phyloP scores from a whole-genome alignment of 1,139 yeast genomes.

The Yamadazyma aaseri region DNA sequence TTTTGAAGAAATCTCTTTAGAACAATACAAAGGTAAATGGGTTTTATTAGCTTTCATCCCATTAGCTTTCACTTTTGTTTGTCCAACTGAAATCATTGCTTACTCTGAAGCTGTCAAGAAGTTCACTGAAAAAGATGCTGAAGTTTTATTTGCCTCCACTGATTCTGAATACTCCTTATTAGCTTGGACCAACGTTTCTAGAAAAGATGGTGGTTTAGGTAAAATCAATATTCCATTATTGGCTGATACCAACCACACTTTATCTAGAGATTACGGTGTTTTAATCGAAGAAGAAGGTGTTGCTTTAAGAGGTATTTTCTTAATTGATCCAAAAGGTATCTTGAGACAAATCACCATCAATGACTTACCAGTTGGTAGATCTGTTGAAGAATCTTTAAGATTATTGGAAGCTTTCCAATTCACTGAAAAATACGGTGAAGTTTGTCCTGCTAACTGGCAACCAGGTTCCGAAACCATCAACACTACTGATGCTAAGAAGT shows the following conservation, averaged over 20 bases:
- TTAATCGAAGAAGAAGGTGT: constrained; percentile 93
- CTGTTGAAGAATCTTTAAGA: constrained; percentile 96
- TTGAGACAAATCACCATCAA: constrained; percentile 96
- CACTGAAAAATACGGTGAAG: constrained; percentile 98
- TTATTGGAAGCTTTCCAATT: constrained; percentile 98
- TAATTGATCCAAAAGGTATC: constrained; percentile 92
- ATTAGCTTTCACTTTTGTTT: constrained; percentile 97
- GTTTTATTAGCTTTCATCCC: constrained; percentile 95
- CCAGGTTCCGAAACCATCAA: constrained; percentile 95
- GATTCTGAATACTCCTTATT: constrained; percentile 96
- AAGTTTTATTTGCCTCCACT: constrained; percentile 93
- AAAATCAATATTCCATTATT: constrained; percentile 89
- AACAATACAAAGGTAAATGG: constrained; percentile 97
- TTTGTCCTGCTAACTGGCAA: constrained; percentile 99
- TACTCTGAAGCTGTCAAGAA: constrained; percentile 92
- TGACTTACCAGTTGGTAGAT: constrained; percentile 98
- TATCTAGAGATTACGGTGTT: constrained; percentile 95
- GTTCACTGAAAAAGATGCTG: constrained; percentile 83
- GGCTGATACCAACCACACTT: constrained; percentile 95
- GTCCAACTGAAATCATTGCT: constrained; percentile 99
- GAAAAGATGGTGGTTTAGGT: constrained; percentile 98
- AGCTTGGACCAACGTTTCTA: constrained; percentile 96
- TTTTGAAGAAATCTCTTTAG: constrained; percentile 91
- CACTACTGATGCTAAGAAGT: constrained; percentile 77
- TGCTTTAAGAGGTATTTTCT: constrained; percentile 95